A percentile compares a stretch with the other conserved stretches of the same genome.
These are phyloP conservation scores for Beauveria caledonica DNA, from an alignment of 2,329 filamentous ascomycete species.

Conservation along the genomic window DNA sequence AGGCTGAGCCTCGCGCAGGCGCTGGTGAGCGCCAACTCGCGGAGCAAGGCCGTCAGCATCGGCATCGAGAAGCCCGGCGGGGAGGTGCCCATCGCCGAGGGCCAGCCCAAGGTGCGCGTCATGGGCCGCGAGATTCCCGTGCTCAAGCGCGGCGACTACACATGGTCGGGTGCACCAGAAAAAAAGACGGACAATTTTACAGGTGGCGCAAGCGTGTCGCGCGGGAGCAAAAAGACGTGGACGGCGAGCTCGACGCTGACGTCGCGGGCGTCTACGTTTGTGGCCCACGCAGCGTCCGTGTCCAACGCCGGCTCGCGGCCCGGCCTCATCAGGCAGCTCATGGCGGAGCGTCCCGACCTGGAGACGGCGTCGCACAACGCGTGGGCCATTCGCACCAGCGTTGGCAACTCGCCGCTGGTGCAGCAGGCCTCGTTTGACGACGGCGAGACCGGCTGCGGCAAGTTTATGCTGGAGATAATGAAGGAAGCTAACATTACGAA, in stretches of 20 bases:
- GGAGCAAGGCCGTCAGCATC: slow-evolving; percentile 65
- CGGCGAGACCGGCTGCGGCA: slow-evolving; percentile 52
- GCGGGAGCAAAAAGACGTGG: slow-evolving; percentile 33
- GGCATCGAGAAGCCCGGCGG: slow-evolving; percentile 63
- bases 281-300: slow-evolving; percentile 40
- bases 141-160: slow-evolving; percentile 69
- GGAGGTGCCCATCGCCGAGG: slow-evolving; percentile 63
- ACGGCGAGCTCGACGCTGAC: slow-evolving; percentile 42
- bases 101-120: slow-evolving; percentile 64
- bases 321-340: slow-evolving; percentile 37
- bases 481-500: slow-evolving; percentile 42
- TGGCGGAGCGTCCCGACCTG: slow-evolving; percentile 41
- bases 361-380: slow-evolving; percentile 50
- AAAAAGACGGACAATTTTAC: slow-evolving; percentile 4
- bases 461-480: slow-evolving; percentile 46
- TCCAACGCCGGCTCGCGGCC: slow-evolving; percentile 34
- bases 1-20: slow-evolving; percentile 75
- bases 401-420: slow-evolving; percentile 30
- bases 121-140: slow-evolving; percentile 68
- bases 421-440: slow-evolving; percentile 50
- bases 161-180: slow-evolving; percentile 22
- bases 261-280: slow-evolving; percentile 47
- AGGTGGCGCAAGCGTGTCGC: slow-evolving; percentile 11
- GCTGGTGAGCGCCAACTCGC: slow-evolving; percentile 73
- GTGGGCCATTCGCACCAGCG: slow-evolving; percentile 36